Evolutionary conservation across 352 stramenopile species (phyloP).

Genomic region (Sclerospora graminicola): DNA sequence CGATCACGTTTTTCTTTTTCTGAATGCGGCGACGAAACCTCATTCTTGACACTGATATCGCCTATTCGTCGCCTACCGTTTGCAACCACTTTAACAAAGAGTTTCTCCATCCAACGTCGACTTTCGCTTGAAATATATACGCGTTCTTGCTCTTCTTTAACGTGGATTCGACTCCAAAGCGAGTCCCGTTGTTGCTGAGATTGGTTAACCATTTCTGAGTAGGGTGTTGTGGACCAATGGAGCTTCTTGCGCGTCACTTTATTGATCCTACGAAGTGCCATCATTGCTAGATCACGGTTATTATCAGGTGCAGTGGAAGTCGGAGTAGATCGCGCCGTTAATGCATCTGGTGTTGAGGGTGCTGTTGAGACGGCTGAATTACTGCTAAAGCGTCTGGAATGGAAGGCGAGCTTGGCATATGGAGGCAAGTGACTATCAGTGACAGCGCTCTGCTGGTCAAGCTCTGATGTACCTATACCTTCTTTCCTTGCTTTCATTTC

Average conservation of each 20-base stretch:
- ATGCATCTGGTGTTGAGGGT: constrained; percentile 21
- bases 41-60: neutral
- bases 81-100: constrained; percentile 54
- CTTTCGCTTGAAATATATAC: constrained; percentile 50
- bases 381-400: constrained; percentile 29
- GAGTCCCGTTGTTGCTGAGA: constrained; percentile 29
- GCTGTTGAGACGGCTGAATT: constrained; percentile 21
- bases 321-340: constrained; percentile 11
- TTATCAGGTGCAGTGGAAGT: constrained; percentile 4
- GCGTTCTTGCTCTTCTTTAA: constrained; percentile 13
- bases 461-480: constrained; percentile 34
- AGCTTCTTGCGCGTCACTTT: constrained; percentile 66
- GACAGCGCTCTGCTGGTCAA: constrained; percentile 20
- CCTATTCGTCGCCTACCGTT: constrained; percentile 6
- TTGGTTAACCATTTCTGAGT: constrained; percentile 19
- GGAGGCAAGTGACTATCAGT: constrained; percentile 17
- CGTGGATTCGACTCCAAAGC: constrained; percentile 38
- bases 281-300: constrained; percentile 14
- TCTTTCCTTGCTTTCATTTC: constrained; percentile 52
- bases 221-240: constrained; percentile 54
- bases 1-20: constrained; percentile 11
- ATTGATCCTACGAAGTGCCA: constrained; percentile 38
- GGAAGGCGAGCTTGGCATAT: constrained; percentile 7
- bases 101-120: constrained; percentile 52
- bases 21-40: neutral